Percentiles rank a stretch among this genome's conserved stretches.
Evolutionary conservation across 2,329 filamentous ascomycete species (phyloP).

Genomic region (Beauveria australis): DNA sequence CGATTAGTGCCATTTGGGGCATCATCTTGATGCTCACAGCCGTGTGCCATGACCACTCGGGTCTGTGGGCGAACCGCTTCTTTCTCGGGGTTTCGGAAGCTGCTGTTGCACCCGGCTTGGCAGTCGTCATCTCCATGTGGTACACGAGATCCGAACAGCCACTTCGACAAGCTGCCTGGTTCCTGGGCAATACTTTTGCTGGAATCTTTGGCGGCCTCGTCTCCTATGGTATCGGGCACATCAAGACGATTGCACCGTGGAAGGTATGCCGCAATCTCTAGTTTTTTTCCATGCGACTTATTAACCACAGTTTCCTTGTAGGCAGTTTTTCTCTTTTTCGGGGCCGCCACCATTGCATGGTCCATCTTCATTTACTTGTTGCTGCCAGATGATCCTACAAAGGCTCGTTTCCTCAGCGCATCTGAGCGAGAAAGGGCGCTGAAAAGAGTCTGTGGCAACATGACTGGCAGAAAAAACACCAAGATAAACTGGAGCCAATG

Average conservation of each 20-base stretch:
- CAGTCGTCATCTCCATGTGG: constrained; percentile 25
- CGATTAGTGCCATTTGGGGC: neutral
- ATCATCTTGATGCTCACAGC: neutral
- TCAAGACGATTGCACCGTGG: neutral
- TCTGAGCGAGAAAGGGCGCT: constrained; percentile 56
- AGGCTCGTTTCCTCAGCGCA: constrained; percentile 45
- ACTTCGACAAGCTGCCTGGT: constrained; percentile 20
- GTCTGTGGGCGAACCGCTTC: constrained; percentile 23
- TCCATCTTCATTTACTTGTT: constrained; percentile 2
- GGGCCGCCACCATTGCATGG: neutral
- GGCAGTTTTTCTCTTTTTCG: constrained; percentile 10
- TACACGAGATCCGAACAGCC: constrained; percentile 24
- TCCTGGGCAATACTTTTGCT: constrained; percentile 19
- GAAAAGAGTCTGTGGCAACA: constrained; percentile 57
- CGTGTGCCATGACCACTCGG: constrained; percentile 12
- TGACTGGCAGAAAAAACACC: constrained; percentile 20
- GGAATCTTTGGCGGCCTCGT: constrained; percentile 19
- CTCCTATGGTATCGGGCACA: constrained; percentile 19
- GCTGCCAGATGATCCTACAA: constrained; percentile 17
- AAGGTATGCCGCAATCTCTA: neutral
- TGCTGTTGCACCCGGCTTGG: constrained; percentile 22
- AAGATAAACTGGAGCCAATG: neutral
- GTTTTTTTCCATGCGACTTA: neutral
- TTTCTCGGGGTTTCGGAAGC: constrained; percentile 26
- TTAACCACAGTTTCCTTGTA: neutral